Evolutionary conservation across 2,329 filamentous ascomycete genomes (phyloP), one percentile per base, ranked within the genome.

Genomic region (Xylaria sp.): DNA sequence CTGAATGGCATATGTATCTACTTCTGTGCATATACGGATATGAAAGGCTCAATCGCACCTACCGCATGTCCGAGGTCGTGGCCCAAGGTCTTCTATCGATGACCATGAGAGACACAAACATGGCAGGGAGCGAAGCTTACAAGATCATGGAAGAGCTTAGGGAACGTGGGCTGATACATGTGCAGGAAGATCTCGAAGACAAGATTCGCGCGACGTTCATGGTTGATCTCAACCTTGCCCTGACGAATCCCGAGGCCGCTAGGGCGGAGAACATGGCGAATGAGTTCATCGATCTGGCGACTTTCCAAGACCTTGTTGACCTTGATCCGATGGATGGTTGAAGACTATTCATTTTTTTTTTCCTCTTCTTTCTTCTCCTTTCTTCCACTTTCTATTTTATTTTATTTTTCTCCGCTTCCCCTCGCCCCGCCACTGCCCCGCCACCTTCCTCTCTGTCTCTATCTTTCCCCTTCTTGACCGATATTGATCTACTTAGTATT

Each of bases 1-100:
- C 75, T 0, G 68, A 79, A 10, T 79, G 77, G 76, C 76, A 75
- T 13, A 75, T 78, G 2, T 82, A 83, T 54, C 74, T 84, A 5
- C 68, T 80, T 3, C 69, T 81, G 1, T 83, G 81, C 40, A 68
- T 83, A 5, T 79, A 82, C 59, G 79, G 78, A 1, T 83, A 83
- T 60, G 75, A 79, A 37, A 72, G 73, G 5, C 74, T 83, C 1
- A 74, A 78, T 4, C 74, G 74, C 5, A 76, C 79, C 1, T 83
- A 78, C 63, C 78, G 78, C 0, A 77, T 83, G 2, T 78, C 80
- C 4, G 77, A 79, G 44, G 70, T 76, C 2, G 79, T 82, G 25
- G 75, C 73, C 1, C 74, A 75, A 16, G 79, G 78, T 3, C 69
- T 83, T 13, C 68, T 83, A 2, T 76, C 79, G 8, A 79, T 83